A percentile compares a stretch with the other conserved stretches of the same genome.
phyloP scores from a whole-genome alignment of 257 asterid genomes.

The Nemophila menziesii region DNA sequence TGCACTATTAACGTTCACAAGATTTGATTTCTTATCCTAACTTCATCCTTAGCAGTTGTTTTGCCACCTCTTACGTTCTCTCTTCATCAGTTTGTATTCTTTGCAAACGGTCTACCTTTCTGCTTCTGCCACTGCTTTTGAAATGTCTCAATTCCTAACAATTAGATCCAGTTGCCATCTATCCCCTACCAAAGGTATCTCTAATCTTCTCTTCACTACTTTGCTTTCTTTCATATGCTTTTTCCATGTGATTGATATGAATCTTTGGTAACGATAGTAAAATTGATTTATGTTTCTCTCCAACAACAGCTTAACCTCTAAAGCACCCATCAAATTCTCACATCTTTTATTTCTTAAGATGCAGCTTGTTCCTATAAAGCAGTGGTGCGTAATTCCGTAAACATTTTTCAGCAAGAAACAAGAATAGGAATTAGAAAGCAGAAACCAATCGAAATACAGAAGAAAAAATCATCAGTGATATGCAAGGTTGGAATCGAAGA shows the following conservation, averaged over 20 bases:
- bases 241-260: not conserved
- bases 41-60: not conserved
- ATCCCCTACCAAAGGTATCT: not conserved
- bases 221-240: not conserved
- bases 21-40: not conserved
- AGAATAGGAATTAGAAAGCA: slow-evolving; percentile 1
- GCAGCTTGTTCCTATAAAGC: slow-evolving; percentile 7
- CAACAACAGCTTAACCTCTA: no score
- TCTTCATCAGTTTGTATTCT: not conserved
- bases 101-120: not conserved
- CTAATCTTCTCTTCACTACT: not conserved
- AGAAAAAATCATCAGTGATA: slow-evolving; percentile 13
- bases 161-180: not conserved
- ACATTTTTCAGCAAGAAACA: slow-evolving; percentile 8
- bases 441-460: not conserved
- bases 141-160: slow-evolving; percentile 1
- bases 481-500: slow-evolving; percentile 37
- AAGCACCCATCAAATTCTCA: no score
- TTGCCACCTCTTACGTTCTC: not conserved
- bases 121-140: not conserved
- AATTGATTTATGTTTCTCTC: no score
- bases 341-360: not conserved
- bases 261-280: no score
- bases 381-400: slow-evolving; percentile 12
- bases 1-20: not conserved